phyloP scores from a whole-genome alignment of 2,329 filamentous ascomycete species.

The Fusarium lyarnte region DNA sequence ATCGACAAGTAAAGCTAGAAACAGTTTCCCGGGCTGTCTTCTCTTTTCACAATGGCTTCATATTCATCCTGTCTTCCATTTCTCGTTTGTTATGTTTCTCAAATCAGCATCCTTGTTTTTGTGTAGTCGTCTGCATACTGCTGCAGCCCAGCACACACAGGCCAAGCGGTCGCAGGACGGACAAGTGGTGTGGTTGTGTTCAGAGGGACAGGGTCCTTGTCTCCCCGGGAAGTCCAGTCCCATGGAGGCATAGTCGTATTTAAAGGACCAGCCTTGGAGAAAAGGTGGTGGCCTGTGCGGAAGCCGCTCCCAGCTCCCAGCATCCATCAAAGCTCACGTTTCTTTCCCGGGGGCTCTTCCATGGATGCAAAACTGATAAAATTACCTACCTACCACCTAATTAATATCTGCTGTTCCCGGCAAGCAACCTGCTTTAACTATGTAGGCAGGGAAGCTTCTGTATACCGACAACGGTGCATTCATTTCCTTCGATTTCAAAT shows the following conservation, averaged over 20 bases:
- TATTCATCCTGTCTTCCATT: neutral
- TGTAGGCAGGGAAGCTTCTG: neutral
- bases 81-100: neutral
- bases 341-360: conserved; percentile 19
- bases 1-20: conserved; percentile 4
- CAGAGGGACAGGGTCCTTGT: conserved; percentile 21
- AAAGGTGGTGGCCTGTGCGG: conserved; percentile 31
- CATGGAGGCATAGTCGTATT: conserved; percentile 20
- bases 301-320: conserved; percentile 9
- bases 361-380: neutral
- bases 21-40: conserved; percentile 16
- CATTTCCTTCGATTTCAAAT: neutral
- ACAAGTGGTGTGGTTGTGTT: conserved; percentile 38
- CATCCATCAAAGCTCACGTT: conserved; percentile 17
- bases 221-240: conserved; percentile 33
- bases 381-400: neutral
- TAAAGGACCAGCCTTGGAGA: conserved; percentile 21
- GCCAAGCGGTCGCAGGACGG: conserved; percentile 40
- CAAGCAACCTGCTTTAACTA: neutral
- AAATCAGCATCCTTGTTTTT: conserved; percentile 28
- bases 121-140: conserved; percentile 17
- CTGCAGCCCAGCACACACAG: conserved; percentile 37
- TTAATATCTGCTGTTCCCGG: neutral
- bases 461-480: neutral
- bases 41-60: neutral